phyloP scores from a whole-genome alignment of 2,329 filamentous ascomycete species.

The Tolypocladium cylindrosporum region DNA sequence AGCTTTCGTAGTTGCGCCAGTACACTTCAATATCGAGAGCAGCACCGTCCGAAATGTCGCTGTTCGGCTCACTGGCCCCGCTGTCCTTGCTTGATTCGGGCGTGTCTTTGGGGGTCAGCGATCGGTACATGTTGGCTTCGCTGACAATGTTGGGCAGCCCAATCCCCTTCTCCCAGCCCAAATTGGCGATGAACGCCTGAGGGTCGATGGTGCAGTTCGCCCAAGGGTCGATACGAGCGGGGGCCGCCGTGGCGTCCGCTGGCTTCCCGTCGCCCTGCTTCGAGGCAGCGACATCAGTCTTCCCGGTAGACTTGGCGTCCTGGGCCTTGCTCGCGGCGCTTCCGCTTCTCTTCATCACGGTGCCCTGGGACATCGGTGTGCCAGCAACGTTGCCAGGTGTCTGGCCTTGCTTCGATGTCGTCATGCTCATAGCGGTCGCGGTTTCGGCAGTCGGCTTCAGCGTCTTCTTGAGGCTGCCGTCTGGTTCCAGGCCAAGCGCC shows the following conservation, averaged over 20 bases:
- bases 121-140: slow-evolving; percentile 43
- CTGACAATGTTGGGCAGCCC: slow-evolving; percentile 35
- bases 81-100: slow-evolving; percentile 55
- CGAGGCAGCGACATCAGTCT: slow-evolving; percentile 14
- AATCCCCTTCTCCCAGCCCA: slow-evolving; percentile 19
- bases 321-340: slow-evolving; percentile 33
- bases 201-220: slow-evolving; percentile 40
- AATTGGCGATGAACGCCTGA: slow-evolving; percentile 24
- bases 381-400: slow-evolving; percentile 31
- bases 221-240: slow-evolving; percentile 21
- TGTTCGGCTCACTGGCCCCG: slow-evolving; percentile 49
- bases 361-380: slow-evolving; percentile 42
- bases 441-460: slow-evolving; percentile 14
- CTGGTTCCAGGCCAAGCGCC: slow-evolving; percentile 39
- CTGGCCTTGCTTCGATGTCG: slow-evolving; percentile 37
- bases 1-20: slow-evolving; percentile 39
- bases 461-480: slow-evolving; percentile 32
- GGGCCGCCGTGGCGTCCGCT: slow-evolving; percentile 10
- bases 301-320: slow-evolving; percentile 21
- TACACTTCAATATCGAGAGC: slow-evolving; percentile 41
- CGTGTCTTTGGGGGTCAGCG: slow-evolving; percentile 51
- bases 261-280: slow-evolving; percentile 19
- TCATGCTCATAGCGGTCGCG: slow-evolving; percentile 28
- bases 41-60: slow-evolving; percentile 48
- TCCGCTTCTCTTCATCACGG: slow-evolving; percentile 39